A percentile compares a stretch with the other conserved stretches of the same genome.
Conservation (phyloP, 1,284 basidiomycete species). For the Austroboletus sp. region DNA sequence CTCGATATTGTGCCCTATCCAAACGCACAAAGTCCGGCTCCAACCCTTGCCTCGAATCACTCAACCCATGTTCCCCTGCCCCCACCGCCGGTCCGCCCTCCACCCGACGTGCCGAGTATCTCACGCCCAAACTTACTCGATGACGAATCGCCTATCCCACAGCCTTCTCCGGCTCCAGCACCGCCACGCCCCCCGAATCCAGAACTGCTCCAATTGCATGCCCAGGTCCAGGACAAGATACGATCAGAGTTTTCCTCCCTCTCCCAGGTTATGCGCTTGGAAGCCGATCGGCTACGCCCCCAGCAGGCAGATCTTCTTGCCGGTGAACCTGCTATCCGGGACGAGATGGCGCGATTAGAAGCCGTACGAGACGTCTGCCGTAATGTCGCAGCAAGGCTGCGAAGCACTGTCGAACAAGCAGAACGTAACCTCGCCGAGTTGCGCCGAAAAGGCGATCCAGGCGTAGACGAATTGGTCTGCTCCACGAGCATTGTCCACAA, state of each 20-base stretch:
- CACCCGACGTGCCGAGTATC: slow-evolving; percentile 22
- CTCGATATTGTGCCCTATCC: slow-evolving; percentile 16
- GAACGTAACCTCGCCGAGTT: slow-evolving; percentile 66
- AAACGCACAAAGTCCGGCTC: slow-evolving; percentile 14
- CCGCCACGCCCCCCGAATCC: slow-evolving; percentile 86
- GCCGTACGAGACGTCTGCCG: slow-evolving; percentile 91
- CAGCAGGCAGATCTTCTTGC: slow-evolving; percentile 79
- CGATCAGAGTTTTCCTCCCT: slow-evolving; percentile 63
- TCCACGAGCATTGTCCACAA: slow-evolving; percentile 92
- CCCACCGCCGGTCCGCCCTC: slow-evolving; percentile 15
- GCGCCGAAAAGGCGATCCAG: slow-evolving; percentile 66
- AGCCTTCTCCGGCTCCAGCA: slow-evolving; percentile 34
- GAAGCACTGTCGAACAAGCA: slow-evolving; percentile 55
- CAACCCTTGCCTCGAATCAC: slow-evolving; percentile 13
- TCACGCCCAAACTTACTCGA: slow-evolving; percentile 48
- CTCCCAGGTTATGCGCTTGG: slow-evolving; percentile 56
- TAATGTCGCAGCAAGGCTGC: slow-evolving; percentile 65
- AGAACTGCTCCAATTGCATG: slow-evolving; percentile 80
- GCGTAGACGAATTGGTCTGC: slow-evolving; percentile 91
- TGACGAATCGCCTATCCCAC: slow-evolving; percentile 38
- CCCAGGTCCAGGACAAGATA: slow-evolving; percentile 71
- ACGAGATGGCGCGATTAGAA: slow-evolving; percentile 92
- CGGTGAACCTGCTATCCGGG: slow-evolving; percentile 86
- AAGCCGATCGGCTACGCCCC: slow-evolving; percentile 70
- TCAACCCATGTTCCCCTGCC: slow-evolving; percentile 20